A percentile compares a stretch with the other conserved stretches of the same genome.
phyloP scores from a whole-genome alignment of 768 basidiomycete species.

The Panaeolus cyanescens region DNA sequence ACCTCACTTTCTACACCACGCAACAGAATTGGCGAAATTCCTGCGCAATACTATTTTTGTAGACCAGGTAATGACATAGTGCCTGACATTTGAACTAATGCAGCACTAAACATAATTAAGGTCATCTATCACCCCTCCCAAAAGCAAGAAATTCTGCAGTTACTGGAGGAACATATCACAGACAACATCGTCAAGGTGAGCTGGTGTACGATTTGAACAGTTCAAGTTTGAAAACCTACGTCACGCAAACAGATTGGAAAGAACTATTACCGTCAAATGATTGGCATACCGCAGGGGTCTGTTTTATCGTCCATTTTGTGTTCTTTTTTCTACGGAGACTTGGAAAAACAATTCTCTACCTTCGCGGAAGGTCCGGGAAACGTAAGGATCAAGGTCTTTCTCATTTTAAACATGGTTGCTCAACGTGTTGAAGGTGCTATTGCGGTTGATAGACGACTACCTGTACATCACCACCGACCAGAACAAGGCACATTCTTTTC shows the following conservation, averaged over 20 bases:
- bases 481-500: constrained; percentile 63
- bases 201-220: too few relatives aligned
- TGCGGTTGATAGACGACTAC: constrained; percentile 95
- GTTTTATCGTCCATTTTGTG: constrained; percentile 94
- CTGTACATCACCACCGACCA: constrained; percentile 77
- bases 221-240: too few relatives aligned
- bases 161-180: constrained; percentile 88
- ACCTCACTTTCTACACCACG: constrained; percentile 72
- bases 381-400: constrained; percentile 53
- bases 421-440: constrained; percentile 53
- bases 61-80: constrained; percentile 68
- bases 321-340: constrained; percentile 91
- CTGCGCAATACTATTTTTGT: constrained; percentile 82
- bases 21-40: constrained; percentile 61
- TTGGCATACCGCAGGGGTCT: constrained; percentile 97
- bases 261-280: constrained; percentile 83
- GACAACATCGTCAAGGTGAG: constrained; percentile 89
- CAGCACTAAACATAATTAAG: constrained; percentile 16
- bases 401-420: too few relatives aligned
- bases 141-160: constrained; percentile 61
- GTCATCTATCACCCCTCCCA: constrained; percentile 54
- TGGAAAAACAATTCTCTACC: constrained; percentile 63
- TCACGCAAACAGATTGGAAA: constrained; percentile 82
- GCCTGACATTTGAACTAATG: not conserved
- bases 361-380: constrained; percentile 60